Evolutionary conservation across 202 grass and related monocot species (phyloP), one percentile per base, ranked within the genome.

Genomic region (Schoenoplectus triqueter): DNA sequence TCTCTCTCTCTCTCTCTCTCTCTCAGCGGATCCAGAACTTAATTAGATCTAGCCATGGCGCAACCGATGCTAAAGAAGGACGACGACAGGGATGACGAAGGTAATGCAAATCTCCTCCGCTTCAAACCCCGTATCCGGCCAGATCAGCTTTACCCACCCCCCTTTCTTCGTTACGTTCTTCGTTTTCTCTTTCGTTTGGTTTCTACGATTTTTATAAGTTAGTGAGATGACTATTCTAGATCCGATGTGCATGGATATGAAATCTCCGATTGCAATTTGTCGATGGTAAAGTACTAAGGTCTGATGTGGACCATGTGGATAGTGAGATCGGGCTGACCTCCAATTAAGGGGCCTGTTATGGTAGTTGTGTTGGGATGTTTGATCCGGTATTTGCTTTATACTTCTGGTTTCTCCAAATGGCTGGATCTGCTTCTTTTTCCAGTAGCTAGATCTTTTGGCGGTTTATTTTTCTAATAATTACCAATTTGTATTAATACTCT

Each of bases 51-150:
- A 42, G 76, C 89, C 88, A 99, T 99, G 96, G 90, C 93, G 82
- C 93, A 98, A 82, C 93, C 90, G 82, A 90, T 96, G 65, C 84
- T 95, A 64, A 99, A 99, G 93, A 99, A 99, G 90, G 96, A 99
- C 85, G 96, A 99, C 73, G 96, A 99, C 78, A 73, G 84, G 79
- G 96, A 99, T 72, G 91, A 99, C 74, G 96, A 99, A 96, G 93
- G 96, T 92, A 77, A 46, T 80, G 55, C 50, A 84, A 84, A 87
- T 91, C 70, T 55, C 82, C 69, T 20, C 55, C 47, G 10, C 50
- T 59, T 55, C 15, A 45, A 5, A 57, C 3, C 15, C 42, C 65
- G 62, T 90, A 81, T 83, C 90, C 88, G 14, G 63, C 64, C 69
- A 52, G 83, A 72, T 88, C 86, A 42, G 31, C 14, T 39, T 68